A percentile compares a stretch with the other conserved stretches of the same genome.
These are phyloP conservation scores for Talaromyces sp. DNA, from an alignment of 2,329 filamentous ascomycete species.

Conservation along the genomic window DNA sequence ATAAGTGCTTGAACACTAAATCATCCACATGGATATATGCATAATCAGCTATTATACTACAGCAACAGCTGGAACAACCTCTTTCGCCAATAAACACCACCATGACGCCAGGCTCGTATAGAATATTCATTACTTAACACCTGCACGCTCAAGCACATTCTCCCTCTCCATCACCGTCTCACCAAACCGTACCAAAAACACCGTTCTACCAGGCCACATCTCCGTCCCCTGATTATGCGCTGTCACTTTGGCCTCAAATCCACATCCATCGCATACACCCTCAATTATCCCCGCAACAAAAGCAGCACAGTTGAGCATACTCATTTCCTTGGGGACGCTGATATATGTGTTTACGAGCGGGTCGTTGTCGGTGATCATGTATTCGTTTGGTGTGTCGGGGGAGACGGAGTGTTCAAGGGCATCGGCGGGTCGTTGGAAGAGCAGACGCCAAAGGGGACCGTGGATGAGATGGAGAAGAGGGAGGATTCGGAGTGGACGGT, in stretches of 20 bases:
- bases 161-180: slow-evolving; percentile 90
- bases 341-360: slow-evolving; percentile 94
- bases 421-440: slow-evolving; percentile 88
- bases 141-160: slow-evolving; percentile 68
- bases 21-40: not conserved
- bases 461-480: slow-evolving; percentile 93
- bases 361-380: slow-evolving; percentile 99
- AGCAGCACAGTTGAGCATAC: slow-evolving; percentile 91
- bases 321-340: slow-evolving; percentile 91
- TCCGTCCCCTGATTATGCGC: slow-evolving; percentile 75
- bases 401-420: slow-evolving; percentile 85
- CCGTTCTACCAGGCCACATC: slow-evolving; percentile 94
- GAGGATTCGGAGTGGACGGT: slow-evolving; percentile 82
- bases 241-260: slow-evolving; percentile 83
- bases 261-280: slow-evolving; percentile 90
- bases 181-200: slow-evolving; percentile 91
- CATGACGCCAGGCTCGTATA: not conserved
- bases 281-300: slow-evolving; percentile 95
- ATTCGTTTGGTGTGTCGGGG: slow-evolving; percentile 82
- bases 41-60: not conserved
- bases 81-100: not conserved
- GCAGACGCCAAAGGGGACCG: slow-evolving; percentile 84
- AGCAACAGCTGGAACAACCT: not conserved
- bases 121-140: slow-evolving; percentile 41
- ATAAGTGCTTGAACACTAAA: not conserved